Conservation (phyloP, 306 rosid species). For the Acacia confusa region DNA sequence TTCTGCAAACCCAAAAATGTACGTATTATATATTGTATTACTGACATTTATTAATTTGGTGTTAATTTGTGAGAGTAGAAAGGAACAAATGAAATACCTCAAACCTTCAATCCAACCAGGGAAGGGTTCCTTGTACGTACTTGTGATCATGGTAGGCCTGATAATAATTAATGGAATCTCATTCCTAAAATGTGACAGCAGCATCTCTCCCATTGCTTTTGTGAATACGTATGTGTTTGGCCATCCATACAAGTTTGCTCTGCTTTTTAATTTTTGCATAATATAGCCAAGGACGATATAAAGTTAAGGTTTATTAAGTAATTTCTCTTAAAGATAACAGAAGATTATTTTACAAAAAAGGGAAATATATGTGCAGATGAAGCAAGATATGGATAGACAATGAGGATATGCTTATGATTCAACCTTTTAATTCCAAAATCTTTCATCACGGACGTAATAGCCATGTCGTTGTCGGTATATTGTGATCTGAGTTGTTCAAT, state of each 20-base stretch:
- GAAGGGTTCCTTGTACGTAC: constrained; percentile 44
- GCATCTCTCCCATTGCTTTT: constrained; percentile 57
- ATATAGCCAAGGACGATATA: too few species aligned
- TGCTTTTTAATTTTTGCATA: constrained; percentile 15
- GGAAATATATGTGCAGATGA: background rate
- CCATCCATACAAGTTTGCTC: constrained; percentile 52
- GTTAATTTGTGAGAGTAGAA: background rate
- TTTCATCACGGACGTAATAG: constrained; percentile 33
- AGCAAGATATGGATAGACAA: background rate
- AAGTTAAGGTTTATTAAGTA: too few species aligned
- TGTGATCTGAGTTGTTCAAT: constrained; percentile 22
- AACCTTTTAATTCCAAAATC: constrained; percentile 42
- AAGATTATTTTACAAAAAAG: too few species aligned
- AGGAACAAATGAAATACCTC: constrained; percentile 1
- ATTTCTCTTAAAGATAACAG: too few species aligned
- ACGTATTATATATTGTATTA: background rate
- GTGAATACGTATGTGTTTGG: constrained; percentile 49
- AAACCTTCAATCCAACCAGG: constrained; percentile 47
- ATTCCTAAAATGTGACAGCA: constrained; percentile 7
- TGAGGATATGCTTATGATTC: background rate
- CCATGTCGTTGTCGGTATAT: background rate
- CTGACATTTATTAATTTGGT: background rate
- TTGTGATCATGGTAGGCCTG: constrained; percentile 38
- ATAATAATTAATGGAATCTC: constrained; percentile 28
- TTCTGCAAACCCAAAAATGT: background rate